Evolutionary conservation across 176 grass and related monocot genomes (phyloP).

Genomic region (Secale cereale): DNA sequence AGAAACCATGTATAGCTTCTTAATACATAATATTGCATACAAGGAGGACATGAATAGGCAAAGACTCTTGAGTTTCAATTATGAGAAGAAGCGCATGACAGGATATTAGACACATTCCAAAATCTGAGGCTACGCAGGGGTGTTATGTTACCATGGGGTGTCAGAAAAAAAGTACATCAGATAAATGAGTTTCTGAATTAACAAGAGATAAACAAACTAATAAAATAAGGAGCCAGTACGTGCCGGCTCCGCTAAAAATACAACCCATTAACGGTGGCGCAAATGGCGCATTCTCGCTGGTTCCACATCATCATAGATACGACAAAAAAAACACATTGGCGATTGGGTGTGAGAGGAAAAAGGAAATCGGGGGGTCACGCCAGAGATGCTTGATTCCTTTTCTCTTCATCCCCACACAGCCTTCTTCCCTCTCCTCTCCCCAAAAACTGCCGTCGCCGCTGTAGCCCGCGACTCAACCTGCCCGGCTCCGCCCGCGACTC

Average conservation of each 20-base stretch:
- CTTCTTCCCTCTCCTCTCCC: too few species aligned
- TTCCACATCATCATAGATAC: too few species aligned
- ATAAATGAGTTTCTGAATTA: slow-evolving; percentile 9
- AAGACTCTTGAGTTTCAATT: not conserved
- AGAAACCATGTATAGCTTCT: slow-evolving; percentile 1
- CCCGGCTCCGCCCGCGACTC: too few species aligned
- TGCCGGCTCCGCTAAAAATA: not conserved
- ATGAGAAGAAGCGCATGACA: not conserved
- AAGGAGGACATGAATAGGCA: slow-evolving; percentile 6
- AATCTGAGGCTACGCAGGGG: not conserved
- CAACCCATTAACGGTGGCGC: not conserved
- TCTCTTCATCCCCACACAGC: too few species aligned
- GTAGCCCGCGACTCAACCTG: too few species aligned
- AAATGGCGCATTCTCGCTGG: too few species aligned
- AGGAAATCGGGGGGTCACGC: too few species aligned
- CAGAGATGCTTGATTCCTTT: too few species aligned
- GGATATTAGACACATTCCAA: not conserved
- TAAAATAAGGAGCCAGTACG: not conserved
- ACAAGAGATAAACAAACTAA: not conserved
- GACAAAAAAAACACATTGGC: too few species aligned
- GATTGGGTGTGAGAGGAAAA: too few species aligned
- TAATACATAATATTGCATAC: slow-evolving; percentile 1
- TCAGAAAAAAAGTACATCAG: slow-evolving; percentile 3
- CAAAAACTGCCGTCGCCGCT: too few species aligned
- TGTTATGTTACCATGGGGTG: slow-evolving; percentile 5